phyloP scores from a whole-genome alignment of 2,329 filamentous ascomycete species.

The Stromatinia cepivora region DNA sequence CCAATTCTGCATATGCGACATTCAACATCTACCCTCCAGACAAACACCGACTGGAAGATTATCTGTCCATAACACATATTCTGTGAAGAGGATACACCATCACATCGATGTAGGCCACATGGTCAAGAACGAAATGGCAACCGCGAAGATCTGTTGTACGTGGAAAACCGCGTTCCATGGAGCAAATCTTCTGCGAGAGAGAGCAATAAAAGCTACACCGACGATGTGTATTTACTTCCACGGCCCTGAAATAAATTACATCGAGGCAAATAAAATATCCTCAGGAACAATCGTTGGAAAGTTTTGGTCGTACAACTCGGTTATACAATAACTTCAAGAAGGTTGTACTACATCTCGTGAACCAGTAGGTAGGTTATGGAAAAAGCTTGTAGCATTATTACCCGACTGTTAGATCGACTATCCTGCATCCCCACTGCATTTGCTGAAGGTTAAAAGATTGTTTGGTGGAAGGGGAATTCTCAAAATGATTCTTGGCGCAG shows the following conservation, averaged over 20 bases:
- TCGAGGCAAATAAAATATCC: not conserved
- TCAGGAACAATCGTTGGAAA: not conserved
- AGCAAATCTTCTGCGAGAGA: not conserved
- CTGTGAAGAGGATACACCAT: not conserved
- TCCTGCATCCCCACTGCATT: not conserved
- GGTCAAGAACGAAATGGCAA: not conserved
- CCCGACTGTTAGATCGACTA: not conserved
- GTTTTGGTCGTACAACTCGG: not conserved
- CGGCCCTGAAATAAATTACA: not conserved
- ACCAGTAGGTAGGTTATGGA: not conserved
- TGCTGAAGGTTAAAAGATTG: not conserved
- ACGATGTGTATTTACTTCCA: not conserved
- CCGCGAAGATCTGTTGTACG: not conserved
- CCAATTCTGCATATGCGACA: not conserved
- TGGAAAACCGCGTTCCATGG: constrained; percentile 3
- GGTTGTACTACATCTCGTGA: not conserved
- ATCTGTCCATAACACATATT: not conserved
- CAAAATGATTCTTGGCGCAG: not conserved
- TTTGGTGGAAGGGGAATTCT: not conserved
- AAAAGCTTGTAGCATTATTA: not conserved
- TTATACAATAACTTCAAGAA: not conserved
- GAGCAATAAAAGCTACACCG: not conserved
- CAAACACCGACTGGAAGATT: not conserved
- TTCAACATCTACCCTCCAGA: not conserved
- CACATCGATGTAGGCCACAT: not conserved